These are phyloP conservation scores for Xerocomellus dryophilus DNA, from an alignment of 768 basidiomycete species.

Conservation along the genomic window DNA sequence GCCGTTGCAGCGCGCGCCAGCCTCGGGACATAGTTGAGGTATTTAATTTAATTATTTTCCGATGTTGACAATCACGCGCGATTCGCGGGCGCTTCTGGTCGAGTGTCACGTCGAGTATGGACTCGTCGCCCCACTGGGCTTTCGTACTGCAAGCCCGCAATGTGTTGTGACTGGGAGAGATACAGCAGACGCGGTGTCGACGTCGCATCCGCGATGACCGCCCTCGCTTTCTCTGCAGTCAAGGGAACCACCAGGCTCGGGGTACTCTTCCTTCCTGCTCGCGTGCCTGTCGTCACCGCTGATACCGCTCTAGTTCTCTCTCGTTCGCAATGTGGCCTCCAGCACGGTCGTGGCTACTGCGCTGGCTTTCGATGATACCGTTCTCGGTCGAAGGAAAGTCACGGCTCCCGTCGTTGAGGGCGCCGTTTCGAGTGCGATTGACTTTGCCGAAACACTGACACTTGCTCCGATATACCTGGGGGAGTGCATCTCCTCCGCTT, in stretches of 20 bases:
- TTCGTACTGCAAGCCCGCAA: slow-evolving; percentile 6
- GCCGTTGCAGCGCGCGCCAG: slow-evolving; percentile 16
- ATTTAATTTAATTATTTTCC: background rate
- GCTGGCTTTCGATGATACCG: slow-evolving; percentile 57
- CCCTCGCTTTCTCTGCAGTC: slow-evolving; percentile 64
- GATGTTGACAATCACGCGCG: slow-evolving; percentile 21
- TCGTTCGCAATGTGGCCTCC: slow-evolving; percentile 59
- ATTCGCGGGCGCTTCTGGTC: background rate
- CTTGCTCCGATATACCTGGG: slow-evolving; percentile 73
- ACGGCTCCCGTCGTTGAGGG: slow-evolving; percentile 56
- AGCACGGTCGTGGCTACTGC: slow-evolving; percentile 58
- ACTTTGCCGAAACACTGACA: slow-evolving; percentile 66
- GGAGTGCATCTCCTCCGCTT: slow-evolving; percentile 74
- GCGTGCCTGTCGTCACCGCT: slow-evolving; percentile 4
- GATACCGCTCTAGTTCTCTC: slow-evolving; percentile 54
- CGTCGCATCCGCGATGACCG: slow-evolving; percentile 58
- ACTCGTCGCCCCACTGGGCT: slow-evolving; percentile 15
- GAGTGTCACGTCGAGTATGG: slow-evolving; percentile 17
- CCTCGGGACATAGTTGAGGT: slow-evolving; percentile 18
- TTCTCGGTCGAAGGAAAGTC: slow-evolving; percentile 60
- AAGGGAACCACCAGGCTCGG: slow-evolving; percentile 68
- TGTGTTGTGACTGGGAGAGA: slow-evolving; percentile 40
- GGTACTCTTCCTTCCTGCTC: slow-evolving; percentile 40
- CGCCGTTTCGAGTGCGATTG: slow-evolving; percentile 58
- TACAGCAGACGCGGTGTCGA: slow-evolving; percentile 59